phyloP scores from a whole-genome alignment of 495 filamentous ascomycete species.

The Cairneyella variabilis region DNA sequence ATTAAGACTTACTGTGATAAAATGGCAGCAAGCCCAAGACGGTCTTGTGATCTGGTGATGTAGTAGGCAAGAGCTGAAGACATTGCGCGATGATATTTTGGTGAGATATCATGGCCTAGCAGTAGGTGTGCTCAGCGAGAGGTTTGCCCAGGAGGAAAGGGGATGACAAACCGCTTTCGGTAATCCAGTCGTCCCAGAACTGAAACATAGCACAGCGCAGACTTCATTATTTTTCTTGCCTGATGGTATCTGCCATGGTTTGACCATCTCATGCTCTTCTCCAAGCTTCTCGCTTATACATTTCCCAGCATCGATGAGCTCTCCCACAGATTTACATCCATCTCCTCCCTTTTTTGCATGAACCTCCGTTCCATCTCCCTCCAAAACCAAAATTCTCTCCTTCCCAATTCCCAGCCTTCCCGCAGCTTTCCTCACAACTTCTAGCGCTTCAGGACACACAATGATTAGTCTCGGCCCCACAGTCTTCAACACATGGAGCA shows the following conservation, averaged over 20 bases:
- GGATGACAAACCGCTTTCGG: conserved; percentile 49
- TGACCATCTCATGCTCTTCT: too few relatives aligned
- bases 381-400: conserved; percentile 50
- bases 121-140: too few relatives aligned
- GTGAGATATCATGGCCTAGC: conserved; percentile 59
- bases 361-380: conserved; percentile 42
- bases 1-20: conserved; percentile 38
- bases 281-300: too few relatives aligned
- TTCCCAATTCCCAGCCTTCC: conserved; percentile 46
- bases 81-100: conserved; percentile 61
- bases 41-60: conserved; percentile 30
- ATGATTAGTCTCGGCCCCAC: conserved; percentile 52
- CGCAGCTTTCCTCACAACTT: conserved; percentile 49
- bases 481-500: conserved; percentile 55
- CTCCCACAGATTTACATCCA: too few relatives aligned
- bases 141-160: too few relatives aligned
- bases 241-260: conserved; percentile 37
- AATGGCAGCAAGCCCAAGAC: conserved; percentile 51
- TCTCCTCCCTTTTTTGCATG: too few relatives aligned
- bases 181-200: conserved; percentile 48
- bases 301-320: too few relatives aligned
- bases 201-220: conserved; percentile 55
- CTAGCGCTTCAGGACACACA: conserved; percentile 45
- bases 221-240: conserved; percentile 51
- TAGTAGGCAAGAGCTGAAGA: conserved; percentile 46